Conservation (phyloP, 2,329 filamentous ascomycete species). For the Rhynchosporium secalis region DNA sequence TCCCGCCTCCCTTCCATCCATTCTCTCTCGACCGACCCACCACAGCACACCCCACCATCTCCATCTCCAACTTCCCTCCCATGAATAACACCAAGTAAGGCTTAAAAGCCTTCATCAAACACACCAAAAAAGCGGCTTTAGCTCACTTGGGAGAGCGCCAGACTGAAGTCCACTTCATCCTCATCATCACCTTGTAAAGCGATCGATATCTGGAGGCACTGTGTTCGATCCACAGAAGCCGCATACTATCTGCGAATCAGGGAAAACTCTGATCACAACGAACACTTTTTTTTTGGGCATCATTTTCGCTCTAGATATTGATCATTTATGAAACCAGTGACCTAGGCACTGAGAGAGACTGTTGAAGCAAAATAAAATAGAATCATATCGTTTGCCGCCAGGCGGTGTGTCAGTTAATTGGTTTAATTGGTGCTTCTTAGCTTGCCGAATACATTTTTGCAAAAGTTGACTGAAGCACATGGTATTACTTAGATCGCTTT, state of each 20-base stretch:
- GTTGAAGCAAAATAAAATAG: too few species aligned
- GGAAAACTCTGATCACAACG: conserved; percentile 15
- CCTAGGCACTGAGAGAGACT: too few species aligned
- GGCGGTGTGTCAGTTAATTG: too few species aligned
- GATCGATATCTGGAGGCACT: conserved; percentile 20
- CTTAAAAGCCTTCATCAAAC: not conserved
- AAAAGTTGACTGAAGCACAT: too few species aligned
- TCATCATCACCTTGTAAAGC: not conserved
- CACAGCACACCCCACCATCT: too few species aligned
- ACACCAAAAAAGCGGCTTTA: conserved; percentile 18
- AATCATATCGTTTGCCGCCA: too few species aligned
- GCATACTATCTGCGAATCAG: conserved; percentile 20
- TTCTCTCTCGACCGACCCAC: not conserved
- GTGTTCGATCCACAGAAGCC: conserved; percentile 25
- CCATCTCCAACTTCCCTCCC: too few species aligned
- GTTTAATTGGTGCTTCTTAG: too few species aligned
- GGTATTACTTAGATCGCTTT: too few species aligned
- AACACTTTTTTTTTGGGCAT: conserved; percentile 12
- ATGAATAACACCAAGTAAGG: too few species aligned
- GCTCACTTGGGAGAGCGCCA: conserved; percentile 25
- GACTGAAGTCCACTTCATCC: conserved; percentile 19
- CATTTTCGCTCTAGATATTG: not conserved
- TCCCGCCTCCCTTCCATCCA: not conserved
- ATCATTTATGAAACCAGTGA: too few species aligned
- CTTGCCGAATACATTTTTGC: too few species aligned